phyloP scores from a whole-genome alignment of 208 protist species.

The Vickermania spadyakhi region DNA sequence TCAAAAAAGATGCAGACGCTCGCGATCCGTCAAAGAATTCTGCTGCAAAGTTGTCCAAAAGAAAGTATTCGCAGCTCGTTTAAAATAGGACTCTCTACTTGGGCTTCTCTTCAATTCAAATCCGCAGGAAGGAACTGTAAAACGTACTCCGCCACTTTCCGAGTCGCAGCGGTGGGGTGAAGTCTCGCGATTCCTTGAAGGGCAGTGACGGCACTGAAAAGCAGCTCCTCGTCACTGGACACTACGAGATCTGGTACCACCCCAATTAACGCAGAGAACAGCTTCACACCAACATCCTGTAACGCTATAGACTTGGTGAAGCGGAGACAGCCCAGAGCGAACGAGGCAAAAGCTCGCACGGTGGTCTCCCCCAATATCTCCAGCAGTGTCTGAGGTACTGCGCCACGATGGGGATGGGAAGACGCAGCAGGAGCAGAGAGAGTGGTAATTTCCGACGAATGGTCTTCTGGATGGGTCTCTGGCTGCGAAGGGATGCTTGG shows the following conservation, averaged over 20 bases:
- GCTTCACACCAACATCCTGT: slow-evolving; percentile 52
- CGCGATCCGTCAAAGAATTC: no score
- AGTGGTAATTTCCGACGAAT: neutral
- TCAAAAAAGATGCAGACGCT: no score
- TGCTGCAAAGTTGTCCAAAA: no score
- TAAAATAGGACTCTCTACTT: no score
- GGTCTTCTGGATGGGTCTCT: neutral
- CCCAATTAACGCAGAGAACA: slow-evolving; percentile 54
- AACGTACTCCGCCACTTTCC: slow-evolving; percentile 48
- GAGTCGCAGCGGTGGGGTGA: slow-evolving; percentile 31
- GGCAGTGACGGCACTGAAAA: slow-evolving; percentile 15
- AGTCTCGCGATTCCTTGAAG: slow-evolving; percentile 40
- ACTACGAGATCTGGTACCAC: slow-evolving; percentile 49
- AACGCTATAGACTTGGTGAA: slow-evolving; percentile 31
- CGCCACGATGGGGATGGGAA: neutral
- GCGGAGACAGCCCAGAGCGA: slow-evolving; percentile 50
- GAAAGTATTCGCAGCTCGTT: no score
- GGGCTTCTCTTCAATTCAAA: neutral
- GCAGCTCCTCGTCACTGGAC: neutral
- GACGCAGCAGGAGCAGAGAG: neutral
- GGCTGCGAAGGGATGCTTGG: neutral
- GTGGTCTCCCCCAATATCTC: slow-evolving; percentile 15
- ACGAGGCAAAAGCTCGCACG: slow-evolving; percentile 37
- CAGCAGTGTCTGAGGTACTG: slow-evolving; percentile 2
- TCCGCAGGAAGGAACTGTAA: slow-evolving; percentile 6